Conservation (phyloP, 108 stramenopile genomes). For the Skeletonema costatum region DNA sequence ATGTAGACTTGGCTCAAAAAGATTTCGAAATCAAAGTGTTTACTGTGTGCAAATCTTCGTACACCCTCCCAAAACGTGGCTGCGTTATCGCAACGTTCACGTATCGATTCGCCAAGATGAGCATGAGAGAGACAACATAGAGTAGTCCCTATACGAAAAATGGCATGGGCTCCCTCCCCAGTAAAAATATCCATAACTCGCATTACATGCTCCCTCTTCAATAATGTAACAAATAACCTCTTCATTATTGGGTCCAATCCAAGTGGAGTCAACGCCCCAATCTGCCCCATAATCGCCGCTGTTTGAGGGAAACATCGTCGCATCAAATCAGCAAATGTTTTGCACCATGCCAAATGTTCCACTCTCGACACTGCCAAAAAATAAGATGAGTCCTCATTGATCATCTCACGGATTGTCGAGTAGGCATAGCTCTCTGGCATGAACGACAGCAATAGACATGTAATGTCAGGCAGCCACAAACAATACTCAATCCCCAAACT, state of each 20-base stretch:
- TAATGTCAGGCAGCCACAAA: constrained; percentile 38
- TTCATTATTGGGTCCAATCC: constrained; percentile 46
- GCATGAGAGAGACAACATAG: constrained; percentile 46
- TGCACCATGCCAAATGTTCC: constrained; percentile 69
- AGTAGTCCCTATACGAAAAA: constrained; percentile 49
- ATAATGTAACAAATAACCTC: constrained; percentile 39
- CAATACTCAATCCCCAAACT: constrained; percentile 50
- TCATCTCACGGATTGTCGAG: constrained; percentile 49
- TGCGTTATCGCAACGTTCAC: constrained; percentile 40
- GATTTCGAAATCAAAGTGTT: constrained; percentile 30
- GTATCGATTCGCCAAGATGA: constrained; percentile 37
- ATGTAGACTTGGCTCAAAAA: not conserved
- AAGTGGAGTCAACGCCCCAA: constrained; percentile 40
- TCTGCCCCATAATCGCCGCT: constrained; percentile 40
- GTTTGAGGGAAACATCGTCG: constrained; percentile 50
- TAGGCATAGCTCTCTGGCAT: constrained; percentile 54
- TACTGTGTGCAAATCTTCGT: constrained; percentile 35
- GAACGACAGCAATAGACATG: constrained; percentile 35
- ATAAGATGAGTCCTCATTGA: constrained; percentile 48
- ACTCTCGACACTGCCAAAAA: constrained; percentile 60
- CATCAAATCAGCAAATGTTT: constrained; percentile 77
- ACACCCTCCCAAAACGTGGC: constrained; percentile 48
- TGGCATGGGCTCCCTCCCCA: constrained; percentile 41
- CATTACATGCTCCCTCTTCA: constrained; percentile 43
- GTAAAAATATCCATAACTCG: constrained; percentile 49